Evolutionary conservation across 2,329 filamentous ascomycete genomes (phyloP).

Genomic region (Fonsecaea monophora): DNA sequence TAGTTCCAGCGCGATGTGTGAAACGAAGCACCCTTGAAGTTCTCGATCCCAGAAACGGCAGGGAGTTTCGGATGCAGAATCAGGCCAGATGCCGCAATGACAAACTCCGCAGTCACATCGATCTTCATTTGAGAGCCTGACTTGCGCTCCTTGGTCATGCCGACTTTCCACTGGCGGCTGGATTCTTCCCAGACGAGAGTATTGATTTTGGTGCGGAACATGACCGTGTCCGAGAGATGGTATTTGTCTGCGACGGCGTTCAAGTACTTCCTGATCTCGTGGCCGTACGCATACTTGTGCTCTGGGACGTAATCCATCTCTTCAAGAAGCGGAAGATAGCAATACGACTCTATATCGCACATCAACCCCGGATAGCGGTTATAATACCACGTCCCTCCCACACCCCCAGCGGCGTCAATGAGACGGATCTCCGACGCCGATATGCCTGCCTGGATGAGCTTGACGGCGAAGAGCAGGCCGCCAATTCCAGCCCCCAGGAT

Average conservation of each 20-base stretch:
- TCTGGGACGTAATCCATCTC: conserved; percentile 54
- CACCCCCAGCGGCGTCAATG: conserved; percentile 50
- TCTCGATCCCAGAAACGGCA: conserved; percentile 38
- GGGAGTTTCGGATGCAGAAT: conserved; percentile 48
- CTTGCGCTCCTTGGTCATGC: conserved; percentile 12
- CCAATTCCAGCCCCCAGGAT: conserved; percentile 39
- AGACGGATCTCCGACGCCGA: conserved; percentile 26
- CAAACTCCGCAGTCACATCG: conserved; percentile 13
- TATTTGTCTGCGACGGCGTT: conserved; percentile 37
- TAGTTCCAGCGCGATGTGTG: conserved; percentile 42
- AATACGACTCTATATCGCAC: conserved; percentile 61
- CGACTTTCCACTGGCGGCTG: conserved; percentile 17
- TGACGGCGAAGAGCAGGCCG: conserved; percentile 31
- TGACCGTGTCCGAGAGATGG: conserved; percentile 12
- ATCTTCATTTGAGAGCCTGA: conserved; percentile 2
- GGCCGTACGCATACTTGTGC: conserved; percentile 49
- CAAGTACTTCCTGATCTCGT: conserved; percentile 56
- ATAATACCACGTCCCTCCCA: conserved; percentile 56
- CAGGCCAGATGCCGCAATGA: conserved; percentile 14
- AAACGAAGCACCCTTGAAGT: conserved; percentile 41
- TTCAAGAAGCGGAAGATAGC: conserved; percentile 23
- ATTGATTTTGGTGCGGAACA: conserved; percentile 18
- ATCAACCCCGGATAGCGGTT: conserved; percentile 57
- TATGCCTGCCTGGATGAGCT: conserved; percentile 27
- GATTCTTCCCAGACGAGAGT: conserved; percentile 23